A percentile compares a stretch with the other conserved stretches of the same genome.
These are phyloP conservation scores for Coemansia sp. DNA, from an alignment of 192 early-diverging fungal species.

Conservation along the genomic window DNA sequence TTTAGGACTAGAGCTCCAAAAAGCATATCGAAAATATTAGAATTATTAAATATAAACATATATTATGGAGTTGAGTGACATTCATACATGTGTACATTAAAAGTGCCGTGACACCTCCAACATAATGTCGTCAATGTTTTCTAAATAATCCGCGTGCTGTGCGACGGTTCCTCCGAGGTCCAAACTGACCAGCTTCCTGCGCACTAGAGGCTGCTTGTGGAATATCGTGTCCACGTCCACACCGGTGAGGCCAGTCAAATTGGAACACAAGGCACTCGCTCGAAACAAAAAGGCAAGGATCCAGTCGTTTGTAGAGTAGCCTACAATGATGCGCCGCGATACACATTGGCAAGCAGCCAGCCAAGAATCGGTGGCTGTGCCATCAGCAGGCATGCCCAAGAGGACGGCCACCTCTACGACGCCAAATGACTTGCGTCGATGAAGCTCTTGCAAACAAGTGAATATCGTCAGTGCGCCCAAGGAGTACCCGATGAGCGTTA, in stretches of 20 bases:
- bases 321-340: constrained; percentile 66
- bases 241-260: constrained; percentile 45
- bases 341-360: constrained; percentile 62
- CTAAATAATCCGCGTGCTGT: constrained; percentile 47
- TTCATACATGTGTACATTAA: background rate
- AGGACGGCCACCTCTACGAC: constrained; percentile 71
- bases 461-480: constrained; percentile 72
- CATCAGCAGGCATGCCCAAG: constrained; percentile 71
- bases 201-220: constrained; percentile 30
- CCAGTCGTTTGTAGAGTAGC: constrained; percentile 68
- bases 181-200: constrained; percentile 33
- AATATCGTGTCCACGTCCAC: constrained; percentile 34
- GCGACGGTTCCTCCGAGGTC: constrained; percentile 31
- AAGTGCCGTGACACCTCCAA: constrained; percentile 37
- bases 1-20: background rate
- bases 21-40: background rate
- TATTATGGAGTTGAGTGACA: background rate
- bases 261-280: constrained; percentile 52
- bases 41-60: background rate
- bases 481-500: constrained; percentile 73
- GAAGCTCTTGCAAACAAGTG: constrained; percentile 70
- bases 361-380: constrained; percentile 62
- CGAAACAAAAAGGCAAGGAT: constrained; percentile 72
- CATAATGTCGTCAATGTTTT: constrained; percentile 38
- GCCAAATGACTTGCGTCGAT: constrained; percentile 52